These are phyloP conservation scores for Knoxdaviesia proteae DNA, from an alignment of 2,329 filamentous ascomycete species.

Conservation along the genomic window DNA sequence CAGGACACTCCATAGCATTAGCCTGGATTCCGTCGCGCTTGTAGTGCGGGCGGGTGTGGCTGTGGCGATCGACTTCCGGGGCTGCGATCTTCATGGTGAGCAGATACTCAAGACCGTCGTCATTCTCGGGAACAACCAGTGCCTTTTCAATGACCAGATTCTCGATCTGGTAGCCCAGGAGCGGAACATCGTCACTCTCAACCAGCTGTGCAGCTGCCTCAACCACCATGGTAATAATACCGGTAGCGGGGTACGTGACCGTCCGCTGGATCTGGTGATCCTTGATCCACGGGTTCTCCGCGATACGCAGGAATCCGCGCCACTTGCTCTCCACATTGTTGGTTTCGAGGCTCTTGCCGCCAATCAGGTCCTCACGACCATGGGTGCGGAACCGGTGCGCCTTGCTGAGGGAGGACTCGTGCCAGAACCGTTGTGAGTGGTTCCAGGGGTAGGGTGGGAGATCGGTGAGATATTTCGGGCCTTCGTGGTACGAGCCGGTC, in stretches of 20 bases:
- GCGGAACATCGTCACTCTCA: constrained; percentile 4
- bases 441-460: constrained; percentile 35
- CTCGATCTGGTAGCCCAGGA: constrained; percentile 19
- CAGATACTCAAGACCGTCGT: constrained; percentile 22
- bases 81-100: constrained; percentile 11
- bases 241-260: constrained; percentile 28
- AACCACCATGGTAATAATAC: constrained; percentile 26
- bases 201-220: constrained; percentile 22
- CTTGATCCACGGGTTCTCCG: constrained; percentile 29
- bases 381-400: constrained; percentile 22
- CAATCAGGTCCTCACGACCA: constrained; percentile 29
- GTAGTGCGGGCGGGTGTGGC: constrained; percentile 6
- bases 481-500: constrained; percentile 2
- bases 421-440: constrained; percentile 29
- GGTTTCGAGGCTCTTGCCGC: constrained; percentile 21
- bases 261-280: constrained; percentile 30
- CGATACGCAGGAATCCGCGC: constrained; percentile 25
- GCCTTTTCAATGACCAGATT: constrained; percentile 26
- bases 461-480: constrained; percentile 17
- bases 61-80: constrained; percentile 16
- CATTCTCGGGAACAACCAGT: constrained; percentile 25
- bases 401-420: constrained; percentile 25
- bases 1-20: too few species aligned
- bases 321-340: constrained; percentile 24
- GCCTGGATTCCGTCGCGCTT: too few species aligned